These are phyloP conservation scores for Trametes cingulata DNA, from an alignment of 768 basidiomycete genomes.

Conservation along the genomic window DNA sequence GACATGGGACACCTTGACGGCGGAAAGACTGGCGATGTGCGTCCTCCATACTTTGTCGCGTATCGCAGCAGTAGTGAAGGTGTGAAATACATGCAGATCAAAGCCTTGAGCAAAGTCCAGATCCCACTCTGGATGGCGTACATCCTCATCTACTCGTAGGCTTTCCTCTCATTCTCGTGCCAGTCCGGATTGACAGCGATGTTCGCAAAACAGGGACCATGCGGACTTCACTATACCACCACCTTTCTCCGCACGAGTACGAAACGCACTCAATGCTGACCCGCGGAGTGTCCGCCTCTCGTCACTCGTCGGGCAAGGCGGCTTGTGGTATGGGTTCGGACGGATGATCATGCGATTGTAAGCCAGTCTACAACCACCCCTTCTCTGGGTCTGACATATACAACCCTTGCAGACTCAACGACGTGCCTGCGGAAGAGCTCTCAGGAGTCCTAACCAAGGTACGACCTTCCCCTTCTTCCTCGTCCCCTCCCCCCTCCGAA, in stretches of 20 bases:
- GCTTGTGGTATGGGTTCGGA: constrained; percentile 92
- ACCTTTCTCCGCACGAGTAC: constrained; percentile 74
- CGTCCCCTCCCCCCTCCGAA: neutral
- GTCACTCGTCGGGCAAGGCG: constrained; percentile 81
- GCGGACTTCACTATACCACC: constrained; percentile 84
- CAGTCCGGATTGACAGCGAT: neutral
- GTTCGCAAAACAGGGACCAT: constrained; percentile 62
- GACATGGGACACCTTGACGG: constrained; percentile 90
- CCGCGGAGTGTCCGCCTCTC: constrained; percentile 82
- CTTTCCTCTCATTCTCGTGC: neutral
- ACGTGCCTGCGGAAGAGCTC: constrained; percentile 70
- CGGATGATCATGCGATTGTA: constrained; percentile 84
- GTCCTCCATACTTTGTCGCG: constrained; percentile 27
- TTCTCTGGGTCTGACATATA: neutral
- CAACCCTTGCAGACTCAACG: constrained; percentile 60
- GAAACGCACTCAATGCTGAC: constrained; percentile 88
- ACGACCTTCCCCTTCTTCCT: constrained; percentile 15
- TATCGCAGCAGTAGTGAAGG: neutral
- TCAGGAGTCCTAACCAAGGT: constrained; percentile 72
- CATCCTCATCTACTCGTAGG: constrained; percentile 79
- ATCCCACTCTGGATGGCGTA: constrained; percentile 92
- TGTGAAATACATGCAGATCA: no score
- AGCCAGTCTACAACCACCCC: constrained; percentile 21
- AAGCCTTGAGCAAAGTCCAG: constrained; percentile 71
- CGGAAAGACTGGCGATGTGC: constrained; percentile 79